phyloP scores from a whole-genome alignment of 495 filamentous ascomycete species.

The Penicillium herquei region DNA sequence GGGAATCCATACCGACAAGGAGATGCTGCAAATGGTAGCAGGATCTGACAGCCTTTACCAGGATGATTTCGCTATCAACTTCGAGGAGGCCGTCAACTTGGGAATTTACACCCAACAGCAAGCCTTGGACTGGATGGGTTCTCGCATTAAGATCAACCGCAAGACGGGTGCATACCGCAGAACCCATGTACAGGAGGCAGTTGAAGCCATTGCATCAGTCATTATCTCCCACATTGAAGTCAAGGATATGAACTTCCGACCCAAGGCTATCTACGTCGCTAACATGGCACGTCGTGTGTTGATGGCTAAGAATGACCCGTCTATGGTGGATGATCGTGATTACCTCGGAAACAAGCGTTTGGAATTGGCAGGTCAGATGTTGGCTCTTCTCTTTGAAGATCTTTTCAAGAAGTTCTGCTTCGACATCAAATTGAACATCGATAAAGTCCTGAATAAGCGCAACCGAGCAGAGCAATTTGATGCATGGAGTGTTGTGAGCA shows the following conservation, averaged over 20 bases:
- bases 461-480: conserved; percentile 85
- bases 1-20: conserved; percentile 88
- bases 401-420: conserved; percentile 91
- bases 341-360: conserved; percentile 97
- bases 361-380: conserved; percentile 88
- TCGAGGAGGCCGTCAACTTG: conserved; percentile 81
- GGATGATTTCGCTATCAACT: conserved; percentile 90
- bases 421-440: conserved; percentile 84
- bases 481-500: conserved; percentile 69
- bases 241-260: conserved; percentile 82
- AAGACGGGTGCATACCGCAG: conserved; percentile 56
- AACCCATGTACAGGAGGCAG: conserved; percentile 79
- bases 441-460: conserved; percentile 88
- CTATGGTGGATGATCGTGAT: conserved; percentile 90
- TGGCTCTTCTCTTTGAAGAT: conserved; percentile 96
- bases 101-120: conserved; percentile 89
- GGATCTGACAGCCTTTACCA: conserved; percentile 84
- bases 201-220: conserved; percentile 87
- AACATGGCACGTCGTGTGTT: conserved; percentile 93
- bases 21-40: conserved; percentile 84
- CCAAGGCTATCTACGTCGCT: conserved; percentile 92
- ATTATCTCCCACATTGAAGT: conserved; percentile 94
- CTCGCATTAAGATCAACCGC: conserved; percentile 78
- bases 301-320: conserved; percentile 86
- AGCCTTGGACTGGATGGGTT: conserved; percentile 86